A percentile compares a stretch with the other conserved stretches of the same genome.
phyloP scores from a whole-genome alignment of 169 alveolate genomes.

The Plasmodium vinckei region DNA sequence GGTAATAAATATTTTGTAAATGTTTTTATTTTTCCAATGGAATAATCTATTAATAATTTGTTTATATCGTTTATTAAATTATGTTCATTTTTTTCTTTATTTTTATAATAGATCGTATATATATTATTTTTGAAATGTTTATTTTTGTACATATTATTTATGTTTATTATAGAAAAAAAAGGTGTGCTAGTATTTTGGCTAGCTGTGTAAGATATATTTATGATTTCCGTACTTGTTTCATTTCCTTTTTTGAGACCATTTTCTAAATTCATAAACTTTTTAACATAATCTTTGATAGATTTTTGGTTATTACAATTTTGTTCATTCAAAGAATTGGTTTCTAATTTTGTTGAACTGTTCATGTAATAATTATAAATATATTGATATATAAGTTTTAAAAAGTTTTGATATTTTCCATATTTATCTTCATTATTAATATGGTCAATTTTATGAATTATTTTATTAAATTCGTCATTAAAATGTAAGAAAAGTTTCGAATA shows the following conservation, averaged over 20 bases:
- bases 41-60: slow-evolving; percentile 34
- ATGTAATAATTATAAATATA: neutral
- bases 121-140: slow-evolving; percentile 41
- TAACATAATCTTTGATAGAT: neutral
- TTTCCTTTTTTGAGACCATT: slow-evolving; percentile 3
- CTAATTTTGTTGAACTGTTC: neutral
- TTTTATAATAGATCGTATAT: slow-evolving; percentile 48
- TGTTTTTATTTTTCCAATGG: slow-evolving; percentile 22
- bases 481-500: slow-evolving; percentile 31
- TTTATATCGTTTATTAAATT: slow-evolving; percentile 28
- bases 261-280: neutral
- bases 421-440: slow-evolving; percentile 13
- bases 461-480: slow-evolving; percentile 45
- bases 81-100: slow-evolving; percentile 37
- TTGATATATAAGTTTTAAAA: slow-evolving; percentile 4
- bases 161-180: slow-evolving; percentile 12
- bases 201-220: neutral
- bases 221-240: neutral
- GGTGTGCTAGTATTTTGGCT: neutral
- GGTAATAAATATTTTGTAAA: slow-evolving; percentile 21
- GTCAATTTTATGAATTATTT: slow-evolving; percentile 23
- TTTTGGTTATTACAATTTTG: neutral
- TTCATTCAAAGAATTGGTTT: neutral
- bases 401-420: slow-evolving; percentile 6
- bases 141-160: slow-evolving; percentile 30